These are phyloP conservation scores for Larix kaempferi DNA, from an alignment of 75 land plant genomes.

Conservation along the genomic window DNA sequence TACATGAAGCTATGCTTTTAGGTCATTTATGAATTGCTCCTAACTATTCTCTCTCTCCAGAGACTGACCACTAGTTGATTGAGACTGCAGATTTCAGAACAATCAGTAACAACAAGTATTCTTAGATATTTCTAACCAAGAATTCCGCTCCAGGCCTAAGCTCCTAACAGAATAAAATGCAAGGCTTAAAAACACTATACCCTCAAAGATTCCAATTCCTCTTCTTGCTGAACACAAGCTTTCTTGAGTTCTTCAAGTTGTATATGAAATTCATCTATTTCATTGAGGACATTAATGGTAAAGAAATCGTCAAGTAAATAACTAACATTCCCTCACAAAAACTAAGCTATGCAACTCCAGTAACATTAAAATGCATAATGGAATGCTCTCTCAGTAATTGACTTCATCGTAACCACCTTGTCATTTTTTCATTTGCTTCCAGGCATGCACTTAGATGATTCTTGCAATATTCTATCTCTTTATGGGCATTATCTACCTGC, in stretches of 20 bases:
- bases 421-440: conserved; percentile 54
- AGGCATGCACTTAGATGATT: conserved; percentile 46
- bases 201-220: conserved; percentile 13
- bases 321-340: background rate
- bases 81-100: conserved; percentile 7
- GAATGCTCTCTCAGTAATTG: background rate
- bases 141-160: background rate
- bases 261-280: conserved; percentile 43
- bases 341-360: background rate
- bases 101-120: background rate
- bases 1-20: conserved; percentile 21
- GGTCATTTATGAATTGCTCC: conserved; percentile 7
- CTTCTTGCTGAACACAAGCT: conserved; percentile 16
- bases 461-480: conserved; percentile 65
- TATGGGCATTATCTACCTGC: conserved; percentile 50
- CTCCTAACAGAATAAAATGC: background rate
- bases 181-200: conserved; percentile 16
- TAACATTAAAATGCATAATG: background rate
- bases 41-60: conserved; percentile 4
- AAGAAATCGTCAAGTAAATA: background rate
- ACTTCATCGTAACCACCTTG: conserved; percentile 30
- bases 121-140: background rate
- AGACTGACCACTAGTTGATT: background rate
- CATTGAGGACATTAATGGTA: conserved; percentile 41
- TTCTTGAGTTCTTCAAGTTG: conserved; percentile 28